Evolutionary conservation across 2,329 filamentous ascomycete species (phyloP), one percentile per base, ranked within the genome.

Genomic region (Venturia pyrina): DNA sequence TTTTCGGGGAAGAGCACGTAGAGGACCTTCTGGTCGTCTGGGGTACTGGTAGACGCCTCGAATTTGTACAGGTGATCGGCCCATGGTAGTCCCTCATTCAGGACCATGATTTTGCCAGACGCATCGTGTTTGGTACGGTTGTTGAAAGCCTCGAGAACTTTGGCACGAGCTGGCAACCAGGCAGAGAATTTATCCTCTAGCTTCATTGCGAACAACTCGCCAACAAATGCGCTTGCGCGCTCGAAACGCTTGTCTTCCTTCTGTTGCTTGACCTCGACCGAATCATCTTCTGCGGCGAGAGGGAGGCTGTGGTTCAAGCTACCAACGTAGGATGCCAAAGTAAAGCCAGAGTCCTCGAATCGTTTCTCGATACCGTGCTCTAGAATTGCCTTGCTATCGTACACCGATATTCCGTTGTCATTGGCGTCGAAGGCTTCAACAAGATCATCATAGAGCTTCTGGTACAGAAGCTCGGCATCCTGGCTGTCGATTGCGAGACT

Each of bases 361-460:
- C 88, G 87, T 81, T 93, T 95, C 77, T 89, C 80, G 53, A 97
- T 77, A 4, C 88, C 89, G 0, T 90, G 89, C 40, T 86, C 83
- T 40, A 85, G 78, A 21, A 96, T 75, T 41, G 82, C 87, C 32
- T 83, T 82, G 37, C 89, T 82, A 74, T 96, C 91, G 78, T 96
- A 96, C 67, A 82, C 84, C 34, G 87, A 88, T 74, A 99, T 89
- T 70, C 95, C 95, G 77, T 99, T 99, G 82, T 99, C 95, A 78
- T 99, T 93, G 66, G 93, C 95, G 78, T 99, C 95, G 66, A 99
- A 88, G 1, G 95, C 92, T 81, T 99, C 95, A 75, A 99, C 83
- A 76, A 98, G 97, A 77, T 89, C 89, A 70, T 89, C 87, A 82
- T 99, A 99, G 63, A 99, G 79, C 81, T 97, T 97, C 73, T 86